Conservation (phyloP, 176 grass and related monocot species). For the Stipa capillata region DNA sequence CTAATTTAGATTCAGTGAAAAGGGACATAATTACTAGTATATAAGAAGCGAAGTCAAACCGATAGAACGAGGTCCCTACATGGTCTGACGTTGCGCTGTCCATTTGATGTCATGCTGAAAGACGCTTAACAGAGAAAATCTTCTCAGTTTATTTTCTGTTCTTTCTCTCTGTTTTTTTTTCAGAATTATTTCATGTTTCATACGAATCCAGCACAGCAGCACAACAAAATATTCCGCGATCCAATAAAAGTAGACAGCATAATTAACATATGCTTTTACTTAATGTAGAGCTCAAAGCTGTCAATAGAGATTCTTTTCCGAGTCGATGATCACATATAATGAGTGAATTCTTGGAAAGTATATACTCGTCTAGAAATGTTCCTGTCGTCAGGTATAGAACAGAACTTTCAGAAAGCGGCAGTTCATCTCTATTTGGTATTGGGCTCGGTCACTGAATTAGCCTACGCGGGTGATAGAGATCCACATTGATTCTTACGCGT, state of each 20-base stretch:
- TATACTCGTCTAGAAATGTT: neutral
- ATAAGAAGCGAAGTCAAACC: conserved; percentile 32
- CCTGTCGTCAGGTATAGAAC: neutral
- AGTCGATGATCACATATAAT: neutral
- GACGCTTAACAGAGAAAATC: neutral
- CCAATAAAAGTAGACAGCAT: neutral
- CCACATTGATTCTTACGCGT: neutral
- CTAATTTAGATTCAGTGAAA: conserved; percentile 7
- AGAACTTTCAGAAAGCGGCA: neutral
- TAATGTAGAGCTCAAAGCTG: neutral
- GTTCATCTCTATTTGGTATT: neutral
- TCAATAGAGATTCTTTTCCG: neutral
- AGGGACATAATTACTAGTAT: neutral
- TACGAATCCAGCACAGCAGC: neutral
- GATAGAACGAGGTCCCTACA: neutral
- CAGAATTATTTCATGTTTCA: neutral
- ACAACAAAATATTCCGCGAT: neutral
- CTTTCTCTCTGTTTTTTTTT: neutral
- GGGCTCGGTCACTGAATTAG: neutral
- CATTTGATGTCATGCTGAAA: neutral
- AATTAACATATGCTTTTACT: neutral
- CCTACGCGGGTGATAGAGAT: neutral
- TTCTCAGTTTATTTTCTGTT: neutral
- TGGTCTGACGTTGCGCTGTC: neutral
- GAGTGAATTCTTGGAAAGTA: neutral